Evolutionary conservation across 768 basidiomycete genomes (phyloP), one percentile per base, ranked within the genome.

Genomic region (Mycena haematopus): DNA sequence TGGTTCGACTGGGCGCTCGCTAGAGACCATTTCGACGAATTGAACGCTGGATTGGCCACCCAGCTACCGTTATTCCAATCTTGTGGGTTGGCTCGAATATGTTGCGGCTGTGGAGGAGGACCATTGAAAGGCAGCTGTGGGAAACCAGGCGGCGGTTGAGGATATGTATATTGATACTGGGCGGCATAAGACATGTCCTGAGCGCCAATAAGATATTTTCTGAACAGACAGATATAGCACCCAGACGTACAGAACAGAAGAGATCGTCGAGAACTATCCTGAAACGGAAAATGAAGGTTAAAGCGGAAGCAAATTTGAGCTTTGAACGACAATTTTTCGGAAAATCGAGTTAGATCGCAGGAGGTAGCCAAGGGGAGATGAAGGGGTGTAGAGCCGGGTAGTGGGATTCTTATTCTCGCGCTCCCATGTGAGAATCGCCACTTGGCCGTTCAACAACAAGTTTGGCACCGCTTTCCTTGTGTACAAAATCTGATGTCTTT

Each of bases 11-110:
- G 72, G 72, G 2, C 66, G 68, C 15, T 72, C 69, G 55, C 24
- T 56, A 49, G 50, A 72, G 70, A 65, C 73, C 65, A 67, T 66
- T 67, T 62, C 75, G 64, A 62, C 15, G 63, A 49, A 44, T 76
- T 76, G 68, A 72, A 80, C 10, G 63, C 73, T 14, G 84, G 82
- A 66, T 85, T 85, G 15, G 62, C 60, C 19, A 46, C 9, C 67
- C 67, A 63, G 25, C 44, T 62, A 33, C 65, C 65, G 27, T 67
- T 67, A 54, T 67, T 53, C 65, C 65, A 67, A 13, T 63, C 65
- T 21, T 67, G 61, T 1, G 57, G 62, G 35, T 67, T 63, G 19
- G 60, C 65, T 21, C 58, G 65, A 36, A 67, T 60, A 53, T 67
- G 53, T 9, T 58, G 22, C 24, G 65, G 65, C 52, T 67, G 56